Evolutionary conservation across 2,329 filamentous ascomycete genomes (phyloP), one percentile per base, ranked within the genome.

Genomic region (Penicillium sp.): DNA sequence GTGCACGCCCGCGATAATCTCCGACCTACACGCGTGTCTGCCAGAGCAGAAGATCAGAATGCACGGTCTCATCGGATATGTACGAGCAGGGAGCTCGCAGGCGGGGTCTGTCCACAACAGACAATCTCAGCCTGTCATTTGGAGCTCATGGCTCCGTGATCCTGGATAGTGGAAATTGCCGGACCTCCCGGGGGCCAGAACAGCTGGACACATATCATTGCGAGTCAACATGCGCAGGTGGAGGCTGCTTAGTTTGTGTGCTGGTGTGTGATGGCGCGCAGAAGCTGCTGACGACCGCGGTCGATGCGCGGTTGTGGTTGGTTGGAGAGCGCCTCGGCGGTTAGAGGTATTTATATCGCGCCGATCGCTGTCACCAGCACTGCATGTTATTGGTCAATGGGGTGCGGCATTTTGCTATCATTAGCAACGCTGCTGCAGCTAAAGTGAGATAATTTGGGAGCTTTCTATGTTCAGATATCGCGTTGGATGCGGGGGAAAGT

Each of bases 321-420:
- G 48, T 14, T n/a, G 33, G 14, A 11, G 39, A 49, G 38, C 43
- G 52, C 52, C 50, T 43, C 51, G 35, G 52, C 52, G 52, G 53
- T 41, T 55, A 55, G 26, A 39, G 36, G 16, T 42, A 47, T 49
- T 48, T 45, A 45, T 43, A 42, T 40, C 37, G 18, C 15, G 43
- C 31, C 16, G 36, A 43, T 42, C 36, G 21, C 5, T 30, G 10
- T 13, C 5, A n/a, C 5, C 21, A 13, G 25, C 6, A 15, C 16
- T 4, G 23, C 4, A 13, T 11, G 3, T 43, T 39, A 41, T 50
- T 50, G 41, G 48, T n/a, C 9, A 3, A 8, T 19, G n/a, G 2
- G 9, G 21, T 19, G 18, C 28, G 7, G 9, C 19, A 32, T 50
- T 50, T n/a, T 47, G 30, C 45, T 55, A 50, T 47, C 29, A 52